Conservation (phyloP, 2,329 filamentous ascomycete genomes). For the Pseudogymnoascus sp. region DNA sequence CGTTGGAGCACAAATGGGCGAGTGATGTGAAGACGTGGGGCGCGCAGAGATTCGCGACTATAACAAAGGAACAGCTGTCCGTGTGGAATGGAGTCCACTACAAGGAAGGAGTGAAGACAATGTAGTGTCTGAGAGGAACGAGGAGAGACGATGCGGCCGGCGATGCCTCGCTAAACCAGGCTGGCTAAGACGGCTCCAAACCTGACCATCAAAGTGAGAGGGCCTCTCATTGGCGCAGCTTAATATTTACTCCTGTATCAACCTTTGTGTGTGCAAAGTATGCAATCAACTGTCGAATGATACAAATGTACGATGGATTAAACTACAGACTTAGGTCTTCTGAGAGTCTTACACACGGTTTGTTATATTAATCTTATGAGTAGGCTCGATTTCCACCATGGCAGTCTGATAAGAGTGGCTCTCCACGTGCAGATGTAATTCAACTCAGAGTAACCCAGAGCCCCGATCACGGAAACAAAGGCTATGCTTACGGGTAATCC, state of each 20-base stretch:
- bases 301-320: background rate
- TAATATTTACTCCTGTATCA: background rate
- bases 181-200: background rate
- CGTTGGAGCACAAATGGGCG: background rate
- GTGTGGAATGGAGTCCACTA: background rate
- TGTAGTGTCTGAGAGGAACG: background rate
- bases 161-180: constrained; percentile 4
- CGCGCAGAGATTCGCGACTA: background rate
- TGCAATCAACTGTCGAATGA: background rate
- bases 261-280: background rate
- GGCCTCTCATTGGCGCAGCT: constrained; percentile 1
- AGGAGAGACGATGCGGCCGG: background rate
- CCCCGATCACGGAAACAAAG: background rate
- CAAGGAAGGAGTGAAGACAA: background rate
- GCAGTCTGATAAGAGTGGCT: background rate
- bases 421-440: background rate
- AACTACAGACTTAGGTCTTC: background rate
- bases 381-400: background rate
- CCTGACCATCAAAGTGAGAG: background rate
- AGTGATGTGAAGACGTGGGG: background rate
- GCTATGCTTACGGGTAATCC: background rate
- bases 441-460: background rate
- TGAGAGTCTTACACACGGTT: background rate
- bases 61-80: background rate
- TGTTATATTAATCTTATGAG: background rate